Conservation (phyloP, 345 rosid species). For the Linum usitatissimum region DNA sequence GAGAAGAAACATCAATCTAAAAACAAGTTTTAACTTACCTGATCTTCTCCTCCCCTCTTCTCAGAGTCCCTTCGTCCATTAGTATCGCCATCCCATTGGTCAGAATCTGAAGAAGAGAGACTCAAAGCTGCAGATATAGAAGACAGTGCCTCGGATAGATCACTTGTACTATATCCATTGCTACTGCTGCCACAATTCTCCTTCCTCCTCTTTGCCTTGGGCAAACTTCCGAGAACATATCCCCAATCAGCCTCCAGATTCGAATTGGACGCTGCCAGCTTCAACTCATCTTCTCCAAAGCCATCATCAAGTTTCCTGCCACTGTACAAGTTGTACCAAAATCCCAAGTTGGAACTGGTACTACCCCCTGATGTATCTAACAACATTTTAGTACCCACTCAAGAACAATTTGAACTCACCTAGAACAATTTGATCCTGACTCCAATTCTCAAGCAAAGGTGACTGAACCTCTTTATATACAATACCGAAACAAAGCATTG, state of each 20-base stretch:
- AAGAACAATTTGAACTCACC: neutral
- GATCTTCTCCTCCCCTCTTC: neutral
- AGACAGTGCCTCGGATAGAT: slow-evolving; percentile 4
- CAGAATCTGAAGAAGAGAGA: slow-evolving; percentile 2
- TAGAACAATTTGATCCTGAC: neutral
- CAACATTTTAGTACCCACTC: neutral
- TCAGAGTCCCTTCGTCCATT: neutral
- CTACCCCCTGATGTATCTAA: neutral
- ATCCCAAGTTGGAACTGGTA: neutral
- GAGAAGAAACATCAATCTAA: neutral
- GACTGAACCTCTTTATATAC: neutral
- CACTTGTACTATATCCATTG: neutral
- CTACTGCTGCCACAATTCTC: neutral
- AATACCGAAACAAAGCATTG: neutral
- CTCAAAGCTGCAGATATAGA: slow-evolving; percentile 1
- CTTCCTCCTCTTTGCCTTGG: neutral
- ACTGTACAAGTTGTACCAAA: neutral
- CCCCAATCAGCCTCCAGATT: neutral
- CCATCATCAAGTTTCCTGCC: neutral
- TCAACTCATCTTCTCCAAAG: neutral
- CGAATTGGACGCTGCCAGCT: neutral
- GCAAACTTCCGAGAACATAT: neutral
- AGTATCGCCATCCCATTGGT: neutral
- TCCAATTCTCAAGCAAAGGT: neutral
- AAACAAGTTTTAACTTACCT: neutral